Percentiles rank a stretch among this genome's conserved stretches.
Evolutionary conservation across 257 asterid genomes (phyloP).

Genomic region (Nicotiana tomentosiformis): DNA sequence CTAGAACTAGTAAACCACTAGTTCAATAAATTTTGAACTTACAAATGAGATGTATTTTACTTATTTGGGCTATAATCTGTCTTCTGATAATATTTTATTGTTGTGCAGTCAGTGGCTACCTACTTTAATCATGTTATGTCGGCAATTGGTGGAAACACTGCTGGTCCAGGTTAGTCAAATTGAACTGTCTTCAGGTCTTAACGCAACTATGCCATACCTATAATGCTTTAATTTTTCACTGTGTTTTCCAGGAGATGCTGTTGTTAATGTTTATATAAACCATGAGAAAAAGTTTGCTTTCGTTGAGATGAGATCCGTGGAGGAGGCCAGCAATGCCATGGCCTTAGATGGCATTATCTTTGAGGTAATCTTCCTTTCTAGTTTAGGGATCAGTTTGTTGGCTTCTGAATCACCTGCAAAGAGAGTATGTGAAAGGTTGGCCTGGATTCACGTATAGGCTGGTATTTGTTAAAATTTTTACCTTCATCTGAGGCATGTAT

Average conservation of each 20-base stretch:
- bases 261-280: constrained; percentile 80
- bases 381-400: background rate
- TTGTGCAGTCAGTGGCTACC: constrained; percentile 85
- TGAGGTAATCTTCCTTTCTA: constrained; percentile 34
- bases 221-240: background rate
- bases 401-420: background rate
- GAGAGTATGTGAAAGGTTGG: background rate
- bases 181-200: background rate
- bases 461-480: background rate
- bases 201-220: background rate
- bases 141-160: constrained; percentile 95
- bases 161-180: constrained; percentile 79
- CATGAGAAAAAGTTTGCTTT: constrained; percentile 77
- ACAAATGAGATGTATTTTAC: background rate
- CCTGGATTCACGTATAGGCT: background rate
- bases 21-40: background rate
- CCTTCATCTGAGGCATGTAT: background rate
- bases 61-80: background rate
- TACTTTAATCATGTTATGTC: constrained; percentile 95
- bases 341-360: constrained; percentile 68
- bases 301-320: constrained; percentile 80
- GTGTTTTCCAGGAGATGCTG: constrained; percentile 82
- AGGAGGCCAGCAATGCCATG: constrained; percentile 80
- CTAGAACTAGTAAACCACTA: background rate
- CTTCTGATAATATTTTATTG: background rate